Evolutionary conservation across 2,329 filamentous ascomycete species (phyloP).

Genomic region (Colletotrichum eleusines): DNA sequence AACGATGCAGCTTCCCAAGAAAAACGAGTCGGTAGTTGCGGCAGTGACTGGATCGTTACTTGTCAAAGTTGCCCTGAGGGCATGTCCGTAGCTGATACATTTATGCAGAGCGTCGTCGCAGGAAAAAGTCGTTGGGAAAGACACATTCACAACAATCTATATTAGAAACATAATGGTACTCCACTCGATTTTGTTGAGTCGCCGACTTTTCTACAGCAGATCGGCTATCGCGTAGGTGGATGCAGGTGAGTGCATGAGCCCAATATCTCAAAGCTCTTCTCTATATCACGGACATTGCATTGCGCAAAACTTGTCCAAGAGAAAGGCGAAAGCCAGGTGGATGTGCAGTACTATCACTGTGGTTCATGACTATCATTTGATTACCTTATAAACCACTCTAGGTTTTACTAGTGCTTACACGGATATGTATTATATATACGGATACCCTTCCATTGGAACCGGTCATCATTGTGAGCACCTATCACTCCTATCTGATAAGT

Average conservation of each 20-base stretch:
- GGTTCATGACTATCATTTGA: too few species aligned
- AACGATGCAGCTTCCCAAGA: conserved; percentile 41
- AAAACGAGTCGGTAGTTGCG: conserved; percentile 45
- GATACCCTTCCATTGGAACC: not conserved
- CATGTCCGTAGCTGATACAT: not conserved
- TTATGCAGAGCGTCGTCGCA: too few species aligned
- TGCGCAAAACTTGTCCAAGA: not conserved
- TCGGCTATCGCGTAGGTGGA: not conserved
- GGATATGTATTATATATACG: not conserved
- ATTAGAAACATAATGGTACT: not conserved
- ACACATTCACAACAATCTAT: not conserved
- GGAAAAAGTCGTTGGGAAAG: too few species aligned
- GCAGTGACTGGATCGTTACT: conserved; percentile 20
- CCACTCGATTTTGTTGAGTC: not conserved
- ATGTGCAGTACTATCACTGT: too few species aligned
- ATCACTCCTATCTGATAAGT: not conserved
- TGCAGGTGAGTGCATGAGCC: too few species aligned
- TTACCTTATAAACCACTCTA: not conserved
- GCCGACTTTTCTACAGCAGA: not conserved
- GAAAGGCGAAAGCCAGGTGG: too few species aligned
- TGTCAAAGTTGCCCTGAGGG: conserved; percentile 8
- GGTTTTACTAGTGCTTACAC: not conserved
- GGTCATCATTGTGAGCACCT: not conserved
- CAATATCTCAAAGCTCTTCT: not conserved
- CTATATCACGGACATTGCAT: not conserved